Evolutionary conservation across 1,284 basidiomycete genomes (phyloP).

Genomic region (Cronartium ribicola): DNA sequence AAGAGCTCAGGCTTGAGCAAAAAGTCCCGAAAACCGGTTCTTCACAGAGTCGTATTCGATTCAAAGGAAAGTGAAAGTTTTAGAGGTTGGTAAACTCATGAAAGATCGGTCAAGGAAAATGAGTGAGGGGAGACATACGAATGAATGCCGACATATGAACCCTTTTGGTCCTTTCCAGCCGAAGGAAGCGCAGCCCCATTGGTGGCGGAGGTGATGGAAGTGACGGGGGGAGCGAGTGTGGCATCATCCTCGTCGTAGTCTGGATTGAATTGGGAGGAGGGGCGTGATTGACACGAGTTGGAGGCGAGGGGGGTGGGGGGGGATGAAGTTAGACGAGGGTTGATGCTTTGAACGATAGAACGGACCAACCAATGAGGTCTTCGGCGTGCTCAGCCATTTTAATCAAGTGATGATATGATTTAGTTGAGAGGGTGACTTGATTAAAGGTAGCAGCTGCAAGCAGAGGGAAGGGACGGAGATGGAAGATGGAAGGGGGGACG

Average conservation of each 20-base stretch:
- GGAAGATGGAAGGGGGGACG: neutral
- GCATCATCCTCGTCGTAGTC: conserved; percentile 42
- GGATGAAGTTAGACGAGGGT: conserved; percentile 5
- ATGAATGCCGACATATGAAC: conserved; percentile 95
- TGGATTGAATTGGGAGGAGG: conserved; percentile 11
- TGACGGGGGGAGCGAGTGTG: conserved; percentile 17
- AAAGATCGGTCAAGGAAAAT: conserved; percentile 3
- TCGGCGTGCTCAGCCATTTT: conserved; percentile 42
- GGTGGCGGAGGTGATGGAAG: conserved; percentile 12
- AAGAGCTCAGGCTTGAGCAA: conserved; percentile 93
- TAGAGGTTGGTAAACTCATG: neutral
- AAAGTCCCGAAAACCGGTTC: conserved; percentile 67
- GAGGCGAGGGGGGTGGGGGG: neutral
- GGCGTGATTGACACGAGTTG: conserved; percentile 18
- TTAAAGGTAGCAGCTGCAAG: neutral
- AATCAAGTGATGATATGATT: conserved; percentile 5
- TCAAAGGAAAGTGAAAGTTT: neutral
- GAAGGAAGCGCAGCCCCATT: conserved; percentile 14
- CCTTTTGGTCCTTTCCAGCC: conserved; percentile 55
- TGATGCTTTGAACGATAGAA: conserved; percentile 1
- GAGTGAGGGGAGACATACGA: conserved; percentile 54
- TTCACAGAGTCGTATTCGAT: conserved; percentile 1
- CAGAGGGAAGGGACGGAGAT: neutral
- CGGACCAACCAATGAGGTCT: conserved; percentile 41
- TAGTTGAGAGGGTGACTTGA: neutral